phyloP scores from a whole-genome alignment of 805 yeast genomes.

The Alloascoidea africana region DNA sequence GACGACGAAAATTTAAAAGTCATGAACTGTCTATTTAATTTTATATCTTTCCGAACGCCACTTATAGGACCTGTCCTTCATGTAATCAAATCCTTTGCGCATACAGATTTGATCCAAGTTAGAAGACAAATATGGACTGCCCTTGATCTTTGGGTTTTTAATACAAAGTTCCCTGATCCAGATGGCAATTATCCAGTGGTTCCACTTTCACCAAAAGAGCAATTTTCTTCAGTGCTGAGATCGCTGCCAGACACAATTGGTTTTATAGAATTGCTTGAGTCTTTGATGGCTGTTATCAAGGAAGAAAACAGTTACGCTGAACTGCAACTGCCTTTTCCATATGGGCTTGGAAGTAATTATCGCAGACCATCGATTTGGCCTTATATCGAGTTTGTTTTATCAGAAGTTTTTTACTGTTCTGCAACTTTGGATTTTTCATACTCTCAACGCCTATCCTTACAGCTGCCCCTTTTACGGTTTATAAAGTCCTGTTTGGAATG shows the following conservation, averaged over 20 bases:
- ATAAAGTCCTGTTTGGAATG: slow-evolving; percentile 30
- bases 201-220: slow-evolving; percentile 23
- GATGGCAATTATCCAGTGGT: slow-evolving; percentile 15
- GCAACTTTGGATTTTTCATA: slow-evolving; percentile 21
- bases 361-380: slow-evolving; percentile 66
- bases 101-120: slow-evolving; percentile 20
- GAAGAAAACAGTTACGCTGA: slow-evolving; percentile 13
- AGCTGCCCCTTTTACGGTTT: slow-evolving; percentile 35
- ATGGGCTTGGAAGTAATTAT: slow-evolving; percentile 41
- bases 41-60: slow-evolving; percentile 30
- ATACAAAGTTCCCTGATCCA: slow-evolving; percentile 12
- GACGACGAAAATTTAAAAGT: slow-evolving; percentile 8
- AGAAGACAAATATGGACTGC: slow-evolving; percentile 48
- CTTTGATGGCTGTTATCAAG: slow-evolving; percentile 21
- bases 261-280: slow-evolving; percentile 38
- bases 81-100: slow-evolving; percentile 42
- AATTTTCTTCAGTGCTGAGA: slow-evolving; percentile 29
- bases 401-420: slow-evolving; percentile 47
- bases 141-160: slow-evolving; percentile 57
- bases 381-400: slow-evolving; percentile 58
- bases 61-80: slow-evolving; percentile 38
- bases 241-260: slow-evolving; percentile 44
- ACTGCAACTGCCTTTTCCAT: slow-evolving; percentile 36
- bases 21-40: slow-evolving; percentile 25
- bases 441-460: slow-evolving; percentile 28